Conservation (phyloP, 345 rosid species). For the Ricinus communis region DNA sequence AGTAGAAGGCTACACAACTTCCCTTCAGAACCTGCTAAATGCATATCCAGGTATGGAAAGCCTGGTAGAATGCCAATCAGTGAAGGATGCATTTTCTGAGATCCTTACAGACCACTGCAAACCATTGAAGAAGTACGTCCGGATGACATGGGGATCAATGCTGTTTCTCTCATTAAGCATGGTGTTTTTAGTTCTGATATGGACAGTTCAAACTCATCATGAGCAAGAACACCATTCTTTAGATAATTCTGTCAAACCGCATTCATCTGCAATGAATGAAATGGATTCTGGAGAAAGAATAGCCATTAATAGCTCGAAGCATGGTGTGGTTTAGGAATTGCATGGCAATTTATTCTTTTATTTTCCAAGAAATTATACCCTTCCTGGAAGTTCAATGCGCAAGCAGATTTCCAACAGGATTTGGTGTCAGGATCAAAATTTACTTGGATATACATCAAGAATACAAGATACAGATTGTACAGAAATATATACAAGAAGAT, state of each 20-base stretch:
- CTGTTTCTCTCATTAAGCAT: constrained; percentile 44
- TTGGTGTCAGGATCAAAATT: neutral
- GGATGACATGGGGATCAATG: constrained; percentile 52
- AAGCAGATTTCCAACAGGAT: constrained; percentile 22
- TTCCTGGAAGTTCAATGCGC: constrained; percentile 18
- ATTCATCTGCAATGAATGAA: constrained; percentile 13
- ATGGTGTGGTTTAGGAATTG: constrained; percentile 21
- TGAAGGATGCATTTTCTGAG: constrained; percentile 52
- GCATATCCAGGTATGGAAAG: constrained; percentile 58
- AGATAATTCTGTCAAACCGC: constrained; percentile 42
- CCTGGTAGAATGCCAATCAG: constrained; percentile 50
- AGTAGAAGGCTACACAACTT: constrained; percentile 48
- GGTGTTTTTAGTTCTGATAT: constrained; percentile 43
- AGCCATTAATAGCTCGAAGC: constrained; percentile 9
- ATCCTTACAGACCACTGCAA: constrained; percentile 51
- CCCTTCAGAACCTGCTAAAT: constrained; percentile 50
- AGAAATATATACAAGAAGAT: neutral
- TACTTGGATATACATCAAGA: neutral
- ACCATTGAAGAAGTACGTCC: constrained; percentile 47
- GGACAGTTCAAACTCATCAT: constrained; percentile 35
- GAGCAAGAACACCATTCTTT: constrained; percentile 25
- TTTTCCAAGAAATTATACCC: neutral
- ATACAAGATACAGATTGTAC: neutral
- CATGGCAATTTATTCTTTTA: neutral
- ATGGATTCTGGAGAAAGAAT: constrained; percentile 14